Conservation (phyloP, 1,284 basidiomycete genomes). For the Inonotus hispidus region DNA sequence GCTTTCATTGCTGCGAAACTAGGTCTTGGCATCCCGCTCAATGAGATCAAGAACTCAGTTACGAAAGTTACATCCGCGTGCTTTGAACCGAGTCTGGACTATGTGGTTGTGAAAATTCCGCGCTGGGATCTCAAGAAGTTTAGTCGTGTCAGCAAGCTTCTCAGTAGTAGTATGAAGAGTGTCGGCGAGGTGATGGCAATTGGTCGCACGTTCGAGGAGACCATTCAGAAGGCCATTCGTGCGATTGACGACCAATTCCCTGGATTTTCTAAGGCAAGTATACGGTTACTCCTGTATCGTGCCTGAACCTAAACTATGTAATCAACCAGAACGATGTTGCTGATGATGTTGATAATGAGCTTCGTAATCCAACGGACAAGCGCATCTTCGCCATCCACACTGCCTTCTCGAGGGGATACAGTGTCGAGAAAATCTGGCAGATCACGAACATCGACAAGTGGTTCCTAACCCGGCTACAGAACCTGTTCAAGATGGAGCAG, state of each 20-base stretch:
- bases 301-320: background rate
- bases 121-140: constrained; percentile 99
- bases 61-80: constrained; percentile 96
- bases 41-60: constrained; percentile 97
- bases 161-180: constrained; percentile 97
- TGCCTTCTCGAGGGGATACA: constrained; percentile 86
- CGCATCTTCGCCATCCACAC: constrained; percentile 89
- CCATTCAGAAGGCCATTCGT: constrained; percentile 95
- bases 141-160: constrained; percentile 78
- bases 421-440: constrained; percentile 93
- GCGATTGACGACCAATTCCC: constrained; percentile 93
- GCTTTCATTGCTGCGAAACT: constrained; percentile 99
- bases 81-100: constrained; percentile 97
- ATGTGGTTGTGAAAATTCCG: constrained; percentile 97
- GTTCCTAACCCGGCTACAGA: constrained; percentile 89
- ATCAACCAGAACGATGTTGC: constrained; percentile 69
- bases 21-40: constrained; percentile 93
- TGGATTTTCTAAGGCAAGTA: constrained; percentile 80
- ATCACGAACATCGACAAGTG: constrained; percentile 98
- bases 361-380: constrained; percentile 86
- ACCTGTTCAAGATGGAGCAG: constrained; percentile 79
- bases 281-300: constrained; percentile 3
- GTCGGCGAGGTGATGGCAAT: constrained; percentile 99
- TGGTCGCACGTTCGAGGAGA: constrained; percentile 96
- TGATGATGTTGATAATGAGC: constrained; percentile 81